A percentile compares a stretch with the other conserved stretches of the same genome.
Evolutionary conservation across 176 grass and related monocot genomes (phyloP).

Genomic region (Triticum timopheevii): DNA sequence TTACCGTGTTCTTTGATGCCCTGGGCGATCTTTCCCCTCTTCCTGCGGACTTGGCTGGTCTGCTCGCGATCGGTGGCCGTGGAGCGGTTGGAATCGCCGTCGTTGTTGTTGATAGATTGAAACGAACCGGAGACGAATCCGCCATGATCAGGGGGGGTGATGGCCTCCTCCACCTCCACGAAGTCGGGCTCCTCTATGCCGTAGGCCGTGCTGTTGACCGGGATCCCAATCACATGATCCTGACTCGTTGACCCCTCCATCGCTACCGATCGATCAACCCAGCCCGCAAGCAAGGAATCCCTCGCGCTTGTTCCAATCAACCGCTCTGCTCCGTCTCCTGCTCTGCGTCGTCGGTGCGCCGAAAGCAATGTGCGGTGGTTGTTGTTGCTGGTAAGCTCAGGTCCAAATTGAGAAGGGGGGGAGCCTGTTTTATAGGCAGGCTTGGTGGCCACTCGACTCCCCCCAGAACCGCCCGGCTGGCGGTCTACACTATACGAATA

Average conservation of each 20-base stretch:
- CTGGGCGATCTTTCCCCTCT: conserved; percentile 54
- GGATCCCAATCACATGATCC: conserved; percentile 74
- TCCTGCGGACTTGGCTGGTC: conserved; percentile 44
- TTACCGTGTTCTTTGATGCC: conserved; percentile 86
- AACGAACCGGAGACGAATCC: conserved; percentile 25
- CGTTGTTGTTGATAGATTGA: conserved; percentile 13
- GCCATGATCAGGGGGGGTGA: conserved; percentile 17
- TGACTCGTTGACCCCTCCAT: conserved; percentile 41
- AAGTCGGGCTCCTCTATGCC: conserved; percentile 65
- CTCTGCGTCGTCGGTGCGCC: too few relatives aligned
- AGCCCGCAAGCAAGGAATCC: neutral
- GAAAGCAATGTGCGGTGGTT: conserved; percentile 31
- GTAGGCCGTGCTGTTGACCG: conserved; percentile 54
- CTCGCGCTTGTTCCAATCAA: too few relatives aligned
- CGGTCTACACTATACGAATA: neutral
- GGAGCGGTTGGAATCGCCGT: neutral
- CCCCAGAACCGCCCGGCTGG: conserved; percentile 24
- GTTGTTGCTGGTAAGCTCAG: conserved; percentile 35
- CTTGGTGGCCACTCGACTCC: neutral
- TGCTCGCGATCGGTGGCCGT: conserved; percentile 27
- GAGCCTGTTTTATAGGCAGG: conserved; percentile 53
- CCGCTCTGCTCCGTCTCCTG: too few relatives aligned
- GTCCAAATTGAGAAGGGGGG: conserved; percentile 22
- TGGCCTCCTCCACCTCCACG: conserved; percentile 17
- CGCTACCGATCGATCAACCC: neutral